Percentiles rank a stretch among this genome's conserved stretches.
Evolutionary conservation across 2,329 filamentous ascomycete genomes (phyloP).

Genomic region (Trichoderma lentiforme): DNA sequence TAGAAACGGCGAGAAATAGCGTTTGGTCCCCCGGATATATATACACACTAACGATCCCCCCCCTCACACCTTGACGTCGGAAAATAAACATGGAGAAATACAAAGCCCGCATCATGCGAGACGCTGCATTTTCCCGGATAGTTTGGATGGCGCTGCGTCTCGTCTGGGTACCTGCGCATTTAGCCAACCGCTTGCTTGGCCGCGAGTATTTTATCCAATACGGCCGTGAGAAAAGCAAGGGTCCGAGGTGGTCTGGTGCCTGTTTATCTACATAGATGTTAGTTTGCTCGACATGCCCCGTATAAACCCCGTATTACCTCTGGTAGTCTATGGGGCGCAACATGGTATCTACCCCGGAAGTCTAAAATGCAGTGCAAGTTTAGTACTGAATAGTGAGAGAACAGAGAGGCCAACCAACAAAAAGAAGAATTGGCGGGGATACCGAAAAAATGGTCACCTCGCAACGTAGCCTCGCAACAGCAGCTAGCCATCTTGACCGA

Average conservation of each 20-base stretch:
- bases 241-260: not conserved
- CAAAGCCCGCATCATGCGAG: not conserved
- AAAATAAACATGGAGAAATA: constrained; percentile 17
- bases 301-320: not conserved
- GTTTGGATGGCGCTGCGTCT: not conserved
- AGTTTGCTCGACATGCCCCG: not conserved
- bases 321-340: not conserved
- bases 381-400: not conserved
- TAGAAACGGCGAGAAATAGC: not conserved
- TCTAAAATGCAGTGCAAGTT: not conserved
- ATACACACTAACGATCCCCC: not conserved
- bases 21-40: not conserved
- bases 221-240: not conserved
- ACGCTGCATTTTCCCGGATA: constrained; percentile 5
- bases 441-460: constrained; percentile 2
- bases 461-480: not conserved
- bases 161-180: constrained; percentile 5
- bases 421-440: not conserved
- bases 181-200: not conserved
- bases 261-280: not conserved
- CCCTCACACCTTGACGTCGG: not conserved
- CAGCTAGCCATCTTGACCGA: not conserved
- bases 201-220: not conserved
- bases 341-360: not conserved
- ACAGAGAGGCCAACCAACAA: not conserved